A percentile compares a stretch with the other conserved stretches of the same genome.
Evolutionary conservation across 768 basidiomycete species (phyloP).

Genomic region (Epithele typhae): DNA sequence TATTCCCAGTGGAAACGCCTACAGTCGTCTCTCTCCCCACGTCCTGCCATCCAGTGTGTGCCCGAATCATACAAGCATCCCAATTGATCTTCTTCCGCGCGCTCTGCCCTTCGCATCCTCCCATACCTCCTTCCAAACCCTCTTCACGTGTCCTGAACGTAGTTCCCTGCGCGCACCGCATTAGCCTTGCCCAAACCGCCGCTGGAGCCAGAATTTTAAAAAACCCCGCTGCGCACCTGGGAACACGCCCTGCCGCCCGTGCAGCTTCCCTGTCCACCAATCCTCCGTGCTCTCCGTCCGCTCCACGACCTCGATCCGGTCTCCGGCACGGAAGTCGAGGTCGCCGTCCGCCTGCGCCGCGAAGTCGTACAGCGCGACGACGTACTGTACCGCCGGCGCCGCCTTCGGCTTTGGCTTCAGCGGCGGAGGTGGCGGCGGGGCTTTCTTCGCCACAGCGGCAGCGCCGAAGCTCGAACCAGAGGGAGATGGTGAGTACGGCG

Average conservation of each 20-base stretch:
- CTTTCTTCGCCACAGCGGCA: slow-evolving; percentile 56
- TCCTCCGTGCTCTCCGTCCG: slow-evolving; percentile 80
- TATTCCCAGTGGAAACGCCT: too few relatives aligned
- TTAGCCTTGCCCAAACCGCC: not conserved
- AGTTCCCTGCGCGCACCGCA: slow-evolving; percentile 44
- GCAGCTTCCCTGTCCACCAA: slow-evolving; percentile 94
- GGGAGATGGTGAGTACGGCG: slow-evolving; percentile 34
- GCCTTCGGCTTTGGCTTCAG: slow-evolving; percentile 84
- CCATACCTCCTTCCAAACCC: too few relatives aligned
- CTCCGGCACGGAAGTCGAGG: slow-evolving; percentile 83
- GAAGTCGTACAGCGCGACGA: slow-evolving; percentile 94
- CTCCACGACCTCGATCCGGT: slow-evolving; percentile 87
- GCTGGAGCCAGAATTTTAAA: not conserved
- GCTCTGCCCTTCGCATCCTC: too few relatives aligned
- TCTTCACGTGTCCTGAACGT: slow-evolving; percentile 50
- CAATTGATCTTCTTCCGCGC: too few relatives aligned
- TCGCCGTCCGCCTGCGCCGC: slow-evolving; percentile 93
- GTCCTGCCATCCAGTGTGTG: too few relatives aligned
- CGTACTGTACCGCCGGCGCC: slow-evolving; percentile 63
- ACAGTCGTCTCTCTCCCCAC: too few relatives aligned
- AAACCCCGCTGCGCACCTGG: slow-evolving; percentile 55
- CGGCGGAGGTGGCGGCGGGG: slow-evolving; percentile 90
- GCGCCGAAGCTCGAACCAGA: slow-evolving; percentile 26
- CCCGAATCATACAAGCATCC: too few relatives aligned
- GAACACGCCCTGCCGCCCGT: slow-evolving; percentile 84